Conservation (phyloP, 2,329 filamentous ascomycete genomes). For the Arthrobotrys megalospora region DNA sequence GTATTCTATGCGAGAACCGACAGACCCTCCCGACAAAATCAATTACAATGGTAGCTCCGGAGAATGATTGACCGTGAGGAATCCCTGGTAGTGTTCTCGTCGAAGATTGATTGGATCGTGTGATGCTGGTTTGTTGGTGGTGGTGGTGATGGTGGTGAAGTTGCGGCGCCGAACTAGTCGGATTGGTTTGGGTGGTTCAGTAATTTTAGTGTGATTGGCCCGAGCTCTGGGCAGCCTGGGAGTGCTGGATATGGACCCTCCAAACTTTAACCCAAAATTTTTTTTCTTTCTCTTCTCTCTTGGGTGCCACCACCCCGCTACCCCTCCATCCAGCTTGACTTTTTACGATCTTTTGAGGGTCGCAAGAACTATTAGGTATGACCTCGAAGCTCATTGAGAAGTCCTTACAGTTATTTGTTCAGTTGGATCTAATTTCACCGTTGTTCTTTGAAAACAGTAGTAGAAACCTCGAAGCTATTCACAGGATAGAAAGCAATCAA, state of each 20-base stretch:
- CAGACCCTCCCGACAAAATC: neutral
- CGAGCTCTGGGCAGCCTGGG: constrained; percentile 33
- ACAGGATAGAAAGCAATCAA: constrained; percentile 1
- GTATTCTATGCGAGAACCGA: constrained; percentile 1
- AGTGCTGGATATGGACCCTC: too few species aligned
- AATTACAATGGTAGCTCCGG: neutral
- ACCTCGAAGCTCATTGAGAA: neutral
- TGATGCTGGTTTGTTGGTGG: constrained; percentile 17
- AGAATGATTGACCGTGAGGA: constrained; percentile 4
- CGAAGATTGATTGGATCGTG: constrained; percentile 12
- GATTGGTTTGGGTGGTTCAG: constrained; percentile 1
- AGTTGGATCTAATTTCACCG: constrained; percentile 13
- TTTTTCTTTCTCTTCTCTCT: constrained; percentile 37
- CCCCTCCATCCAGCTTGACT: constrained; percentile 25
- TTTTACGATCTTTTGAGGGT: constrained; percentile 18
- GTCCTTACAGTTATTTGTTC: constrained; percentile 8
- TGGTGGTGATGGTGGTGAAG: constrained; percentile 8
- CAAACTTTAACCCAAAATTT: constrained; percentile 47
- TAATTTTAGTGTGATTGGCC: constrained; percentile 37
- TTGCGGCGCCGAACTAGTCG: constrained; percentile 12
- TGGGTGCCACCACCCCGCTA: constrained; percentile 52
- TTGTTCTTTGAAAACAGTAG: neutral
- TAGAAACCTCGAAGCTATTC: neutral
- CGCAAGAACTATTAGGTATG: constrained; percentile 1
- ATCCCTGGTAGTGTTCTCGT: neutral